Conservation (phyloP, 2,329 filamentous ascomycete species). For the Fusarium sp. region DNA sequence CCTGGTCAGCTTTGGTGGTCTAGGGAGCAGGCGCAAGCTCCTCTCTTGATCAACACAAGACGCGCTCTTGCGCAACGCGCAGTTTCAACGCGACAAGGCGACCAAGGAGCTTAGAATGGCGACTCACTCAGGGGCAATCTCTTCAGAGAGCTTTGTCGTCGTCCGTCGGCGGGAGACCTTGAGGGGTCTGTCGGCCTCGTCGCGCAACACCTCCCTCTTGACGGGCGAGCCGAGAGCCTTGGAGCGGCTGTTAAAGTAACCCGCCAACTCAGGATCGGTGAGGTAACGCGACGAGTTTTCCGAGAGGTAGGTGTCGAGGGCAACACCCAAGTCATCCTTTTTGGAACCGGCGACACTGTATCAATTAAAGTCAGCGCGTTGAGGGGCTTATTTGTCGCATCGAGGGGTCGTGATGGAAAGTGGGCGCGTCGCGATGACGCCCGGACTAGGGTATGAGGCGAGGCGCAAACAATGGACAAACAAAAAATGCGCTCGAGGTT, state of each 20-base stretch:
- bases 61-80: constrained; percentile 20
- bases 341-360: constrained; percentile 75
- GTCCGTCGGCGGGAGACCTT: constrained; percentile 61
- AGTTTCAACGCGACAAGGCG: constrained; percentile 19
- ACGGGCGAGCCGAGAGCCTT: constrained; percentile 70
- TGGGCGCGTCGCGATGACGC: constrained; percentile 37
- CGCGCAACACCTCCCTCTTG: constrained; percentile 63
- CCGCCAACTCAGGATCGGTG: constrained; percentile 71
- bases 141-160: constrained; percentile 58
- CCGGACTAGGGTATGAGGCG: constrained; percentile 14
- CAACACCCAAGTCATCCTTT: constrained; percentile 83
- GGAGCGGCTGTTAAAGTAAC: constrained; percentile 80
- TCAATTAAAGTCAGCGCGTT: constrained; percentile 32
- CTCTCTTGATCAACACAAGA: not conserved
- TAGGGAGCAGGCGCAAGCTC: constrained; percentile 7
- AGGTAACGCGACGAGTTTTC: constrained; percentile 75
- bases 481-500: constrained; percentile 13
- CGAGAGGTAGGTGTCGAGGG: constrained; percentile 79
- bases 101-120: constrained; percentile 2
- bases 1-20: constrained; percentile 26
- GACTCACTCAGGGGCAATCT: constrained; percentile 60
- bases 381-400: constrained; percentile 2
- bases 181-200: constrained; percentile 53
- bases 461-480: constrained; percentile 30
- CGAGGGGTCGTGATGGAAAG: constrained; percentile 19